Evolutionary conservation across 1,284 basidiomycete species (phyloP), one percentile per base, ranked within the genome.

Genomic region (Pyrrhoderma lamaoense): DNA sequence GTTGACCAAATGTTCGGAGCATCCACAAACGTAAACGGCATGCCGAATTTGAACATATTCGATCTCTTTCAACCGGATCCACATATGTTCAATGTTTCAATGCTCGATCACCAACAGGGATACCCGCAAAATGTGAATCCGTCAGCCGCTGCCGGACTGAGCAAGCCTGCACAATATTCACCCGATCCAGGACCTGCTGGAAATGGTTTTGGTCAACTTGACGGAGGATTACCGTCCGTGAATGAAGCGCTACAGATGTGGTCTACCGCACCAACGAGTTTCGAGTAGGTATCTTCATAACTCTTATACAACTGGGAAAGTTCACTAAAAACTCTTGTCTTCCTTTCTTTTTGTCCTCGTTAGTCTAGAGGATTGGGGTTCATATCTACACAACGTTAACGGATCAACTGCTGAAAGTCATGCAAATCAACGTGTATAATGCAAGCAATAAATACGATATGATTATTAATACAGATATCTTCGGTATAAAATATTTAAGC

Each of bases 181-280:
- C 38, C 38, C 8, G n/a, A 40, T 5, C 9, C 42, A n/a, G n/a
- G 16, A 25, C 44, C 43, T 38, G 27, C 44, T 22, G 52, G 25
- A 45, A 16, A 42, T 42, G 45, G 42, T 23, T 50, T 42, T 34
- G 51, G 51, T 7, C 36, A 42, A 23, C 27, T 47, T 16, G 42
- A 25, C 42, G 57, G 47, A 21, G 51, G 23, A 21, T 43, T 49
- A 34, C 21, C 42, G 44, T 53, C 62, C 39, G 50, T 57, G 47
- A 66, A 59, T 42, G 74, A 76, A 53, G 72, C 74, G 37, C 71
- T 79, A 49, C 69, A 72, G 42, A 78, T 80, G 78, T 81, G 80
- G 80, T 77, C 75, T 7, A 71, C 65, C 54, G 73, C 76, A 19
- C 77, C 79, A 1, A 67, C 70, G 3, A 71, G 74, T 4, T 77